Conservation (phyloP, 208 protist species). For the Naegleria gruberi region DNA sequence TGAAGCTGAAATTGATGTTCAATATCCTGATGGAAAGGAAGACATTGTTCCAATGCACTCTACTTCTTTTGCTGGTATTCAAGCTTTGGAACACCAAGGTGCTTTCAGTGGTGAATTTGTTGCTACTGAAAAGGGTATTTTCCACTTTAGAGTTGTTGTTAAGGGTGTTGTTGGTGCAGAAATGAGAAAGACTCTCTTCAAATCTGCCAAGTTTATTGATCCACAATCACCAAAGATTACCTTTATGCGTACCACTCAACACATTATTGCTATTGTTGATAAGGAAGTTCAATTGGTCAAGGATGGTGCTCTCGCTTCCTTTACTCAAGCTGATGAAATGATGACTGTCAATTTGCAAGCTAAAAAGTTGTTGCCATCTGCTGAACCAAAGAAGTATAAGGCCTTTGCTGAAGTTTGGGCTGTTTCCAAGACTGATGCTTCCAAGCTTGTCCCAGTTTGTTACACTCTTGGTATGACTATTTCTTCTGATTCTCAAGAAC, state of each 20-base stretch:
- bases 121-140: not conserved
- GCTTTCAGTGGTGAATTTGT: not conserved
- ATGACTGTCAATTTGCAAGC: not conserved
- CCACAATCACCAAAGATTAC: not conserved
- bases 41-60: not conserved
- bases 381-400: not conserved
- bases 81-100: not conserved
- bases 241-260: not conserved
- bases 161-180: not conserved
- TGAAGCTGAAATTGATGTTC: not conserved
- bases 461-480: not conserved
- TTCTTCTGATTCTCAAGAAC: not conserved
- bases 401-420: conserved; percentile 18
- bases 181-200: not conserved
- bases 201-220: not conserved
- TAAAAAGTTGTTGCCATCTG: not conserved
- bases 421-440: not conserved
- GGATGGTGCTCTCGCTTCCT: too few species aligned
- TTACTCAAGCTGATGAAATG: not conserved
- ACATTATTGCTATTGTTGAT: not conserved
- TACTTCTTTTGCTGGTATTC: not conserved
- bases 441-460: not conserved
- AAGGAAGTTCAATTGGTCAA: not conserved
- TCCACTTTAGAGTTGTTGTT: not conserved
- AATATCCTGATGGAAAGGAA: not conserved